Evolutionary conservation across 2,329 filamentous ascomycete species (phyloP).

Genomic region (Dothideomycetes sp.): DNA sequence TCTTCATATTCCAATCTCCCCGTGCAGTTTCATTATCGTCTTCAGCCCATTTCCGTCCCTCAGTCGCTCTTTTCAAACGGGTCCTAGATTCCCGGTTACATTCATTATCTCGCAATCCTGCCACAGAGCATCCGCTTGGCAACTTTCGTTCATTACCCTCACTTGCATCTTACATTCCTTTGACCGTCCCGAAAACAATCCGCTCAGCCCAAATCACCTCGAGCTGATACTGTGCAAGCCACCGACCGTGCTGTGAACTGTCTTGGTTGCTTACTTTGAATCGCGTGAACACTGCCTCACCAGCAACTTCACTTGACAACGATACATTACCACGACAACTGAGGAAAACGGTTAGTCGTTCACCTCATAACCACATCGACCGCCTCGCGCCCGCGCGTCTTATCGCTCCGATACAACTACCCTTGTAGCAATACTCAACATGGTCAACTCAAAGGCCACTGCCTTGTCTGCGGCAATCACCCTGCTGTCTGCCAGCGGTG

Average conservation of each 20-base stretch:
- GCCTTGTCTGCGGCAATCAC: conserved; percentile 12
- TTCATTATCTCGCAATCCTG: conserved; percentile 7
- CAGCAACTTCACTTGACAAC: not conserved
- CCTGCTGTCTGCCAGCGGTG: conserved; percentile 18
- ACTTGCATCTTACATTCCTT: conserved; percentile 7
- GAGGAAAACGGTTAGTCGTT: not conserved
- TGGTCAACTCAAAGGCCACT: conserved; percentile 7
- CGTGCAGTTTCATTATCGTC: not conserved
- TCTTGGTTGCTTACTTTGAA: not conserved
- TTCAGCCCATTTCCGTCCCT: conserved; percentile 2
- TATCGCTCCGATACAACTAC: not conserved
- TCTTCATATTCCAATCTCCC: not conserved
- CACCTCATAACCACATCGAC: not conserved
- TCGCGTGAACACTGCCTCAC: not conserved
- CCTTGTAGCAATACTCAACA: conserved; percentile 1
- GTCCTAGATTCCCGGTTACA: not conserved
- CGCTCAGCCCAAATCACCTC: not conserved
- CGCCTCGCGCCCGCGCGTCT: not conserved
- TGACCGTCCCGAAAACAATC: conserved; percentile 4
- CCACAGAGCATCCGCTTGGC: conserved; percentile 3
- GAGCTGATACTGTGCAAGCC: not conserved
- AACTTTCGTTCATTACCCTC: conserved; percentile 4
- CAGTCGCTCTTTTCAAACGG: not conserved
- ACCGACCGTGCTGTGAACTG: not conserved
- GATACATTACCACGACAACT: not conserved